Percentiles rank a stretch among this genome's conserved stretches.
Conservation (phyloP, 257 asterid species). For the Ehretia macrophylla region DNA sequence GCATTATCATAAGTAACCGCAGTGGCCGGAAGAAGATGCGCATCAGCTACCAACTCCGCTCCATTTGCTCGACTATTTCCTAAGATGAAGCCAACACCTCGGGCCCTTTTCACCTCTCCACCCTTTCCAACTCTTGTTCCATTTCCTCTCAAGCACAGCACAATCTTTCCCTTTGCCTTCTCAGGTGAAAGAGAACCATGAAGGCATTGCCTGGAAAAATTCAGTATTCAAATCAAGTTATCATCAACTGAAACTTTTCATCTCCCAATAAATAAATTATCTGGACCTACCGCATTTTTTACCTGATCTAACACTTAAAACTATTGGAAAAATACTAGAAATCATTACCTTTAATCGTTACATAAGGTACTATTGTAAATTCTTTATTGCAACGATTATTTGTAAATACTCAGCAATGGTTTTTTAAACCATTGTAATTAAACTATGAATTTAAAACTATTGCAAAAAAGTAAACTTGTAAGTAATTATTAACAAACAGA, state of each 20-base stretch:
- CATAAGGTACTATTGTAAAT: too few species aligned
- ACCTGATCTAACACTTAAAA: too few species aligned
- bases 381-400: too few species aligned
- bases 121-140: conserved; percentile 82
- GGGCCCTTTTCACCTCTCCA: conserved; percentile 79
- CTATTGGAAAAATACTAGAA: too few species aligned
- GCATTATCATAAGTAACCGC: conserved; percentile 28
- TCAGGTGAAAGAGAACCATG: conserved; percentile 64
- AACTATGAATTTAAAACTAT: too few species aligned
- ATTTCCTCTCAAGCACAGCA: conserved; percentile 68
- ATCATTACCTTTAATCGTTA: too few species aligned
- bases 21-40: conserved; percentile 47
- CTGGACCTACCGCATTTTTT: too few species aligned
- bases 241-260: neutral
- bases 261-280: neutral
- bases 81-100: conserved; percentile 69
- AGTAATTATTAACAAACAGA: too few species aligned
- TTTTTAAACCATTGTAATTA: too few species aligned
- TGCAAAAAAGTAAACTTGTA: too few species aligned
- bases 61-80: conserved; percentile 59
- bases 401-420: too few species aligned
- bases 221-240: neutral
- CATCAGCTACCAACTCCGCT: conserved; percentile 28
- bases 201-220: conserved; percentile 63
- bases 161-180: conserved; percentile 73